Evolutionary conservation across 2,329 filamentous ascomycete species (phyloP), one percentile per base, ranked within the genome.

Genomic region (Calcarisporium arbuscula): DNA sequence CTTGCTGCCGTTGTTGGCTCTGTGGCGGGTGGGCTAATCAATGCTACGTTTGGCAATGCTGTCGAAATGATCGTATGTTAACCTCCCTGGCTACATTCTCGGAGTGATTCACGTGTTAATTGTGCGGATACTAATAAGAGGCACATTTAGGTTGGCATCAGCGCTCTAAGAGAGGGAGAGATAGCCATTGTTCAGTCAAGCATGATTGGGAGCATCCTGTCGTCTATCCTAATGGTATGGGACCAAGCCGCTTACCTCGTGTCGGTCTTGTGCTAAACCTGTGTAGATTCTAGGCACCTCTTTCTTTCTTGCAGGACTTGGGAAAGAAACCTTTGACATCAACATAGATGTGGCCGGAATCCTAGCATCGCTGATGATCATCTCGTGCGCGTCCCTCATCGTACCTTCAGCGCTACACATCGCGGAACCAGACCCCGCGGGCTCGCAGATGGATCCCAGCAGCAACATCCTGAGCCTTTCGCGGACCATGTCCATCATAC

Each of bases 11-110:
- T 74, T 33, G 60, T 80, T 42, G 76, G 76, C 5, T 72, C 80
- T 52, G 77, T 76, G 1, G 51, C 80, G 11, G 76, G 76, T 37
- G 76, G 76, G 11, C 48, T 80, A 52, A 67, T 80, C 65, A 80
- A 80, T 58, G 77, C 76, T 19, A 80, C 77, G 1, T 80, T 80
- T 56, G 76, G 76, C 36, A 80, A 80, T 61, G 76, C 77, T 2
- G 77, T 80, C 17, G 76, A 80, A 50, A 56, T 80, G 41, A 80
- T 80, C 58, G 76, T 77, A 30, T 5, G 40, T 30, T 15, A 8
- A 6, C 16, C 8, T n/a, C 20, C 14, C 18, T 18, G n/a, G n/a
- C n/a, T n/a, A n/a, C n/a, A n/a, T n/a, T n/a, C n/a, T n/a, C n/a
- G n/a, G n/a, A n/a, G n/a, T n/a, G n/a, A n/a, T n/a, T n/a, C n/a